Base-by-base conservation (phyloP, 2,329 filamentous ascomycete species). In the Trichoderma koningii region DNA sequence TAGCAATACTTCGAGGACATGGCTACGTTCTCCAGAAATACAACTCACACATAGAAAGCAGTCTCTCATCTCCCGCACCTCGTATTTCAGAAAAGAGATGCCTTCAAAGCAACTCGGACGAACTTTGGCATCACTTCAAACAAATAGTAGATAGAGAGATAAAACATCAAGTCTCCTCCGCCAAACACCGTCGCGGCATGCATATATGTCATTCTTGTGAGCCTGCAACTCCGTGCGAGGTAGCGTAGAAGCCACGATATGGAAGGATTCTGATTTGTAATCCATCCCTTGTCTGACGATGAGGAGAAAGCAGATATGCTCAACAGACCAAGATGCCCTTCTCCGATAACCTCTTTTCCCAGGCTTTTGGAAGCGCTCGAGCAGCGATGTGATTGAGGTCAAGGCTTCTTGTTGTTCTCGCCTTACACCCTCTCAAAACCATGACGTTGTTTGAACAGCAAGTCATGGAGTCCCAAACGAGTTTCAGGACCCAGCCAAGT, bases 251-350 rank as follows among this genome's bases (percentile, higher is more conserved):
- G 34, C 12, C 12, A 12, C 34, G 10, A 38, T 38, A 38, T 45
- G 9, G 21, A 51, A 60, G 56, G 47, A 60, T 45, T 30, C 47
- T 60, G 56, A 60, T 60, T 60, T 60, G 42, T 60, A 60, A 60
- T 42, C 45, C 45, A 60, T 7, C 45, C 7, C 30, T 41, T 42
- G 30, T 5, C 45, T 28, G 30, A 28, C 10, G 15, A 42, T 50
- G 19, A 14, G 7, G 14, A 51, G 42, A 23, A n/a, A 6, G 44
- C 26, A 3, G 26, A 38, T 60, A 51, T 1, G 41, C 28, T 21
- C 45, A 30, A 21, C 30, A 42, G 3, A 28, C 28, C 17, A 51
- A 60, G 2, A 19, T 42, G 17, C 19, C 3, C 10, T 19, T 51
- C 19, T 42, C 14, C 30, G 19, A 28, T 15, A 26, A 14, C 19